Percentiles rank a stretch among this genome's conserved stretches.
phyloP scores from a whole-genome alignment of 108 stramenopile species.

The Discostella stelligeroides region DNA sequence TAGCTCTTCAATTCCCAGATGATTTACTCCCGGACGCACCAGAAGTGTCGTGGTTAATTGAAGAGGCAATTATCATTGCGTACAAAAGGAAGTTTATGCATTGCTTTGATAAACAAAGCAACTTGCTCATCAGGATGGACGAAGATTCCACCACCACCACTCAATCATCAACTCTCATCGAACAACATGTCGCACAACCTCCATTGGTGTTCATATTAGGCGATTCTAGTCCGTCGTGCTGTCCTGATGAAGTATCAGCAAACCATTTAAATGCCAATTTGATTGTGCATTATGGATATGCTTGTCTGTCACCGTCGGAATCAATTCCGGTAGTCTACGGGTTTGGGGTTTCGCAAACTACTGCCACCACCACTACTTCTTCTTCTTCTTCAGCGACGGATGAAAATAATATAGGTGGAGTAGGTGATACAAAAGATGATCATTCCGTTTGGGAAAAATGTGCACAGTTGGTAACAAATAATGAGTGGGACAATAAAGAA shows the following conservation, averaged over 20 bases:
- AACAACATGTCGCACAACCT: slow-evolving; percentile 16
- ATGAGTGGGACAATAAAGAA: slow-evolving; percentile 22
- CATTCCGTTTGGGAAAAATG: slow-evolving; percentile 23
- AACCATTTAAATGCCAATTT: slow-evolving; percentile 91
- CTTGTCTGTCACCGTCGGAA: slow-evolving; percentile 71
- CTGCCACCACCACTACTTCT: no score
- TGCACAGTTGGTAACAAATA: slow-evolving; percentile 16
- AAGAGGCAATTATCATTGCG: slow-evolving; percentile 49
- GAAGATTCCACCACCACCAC: background rate
- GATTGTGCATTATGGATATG: slow-evolving; percentile 92
- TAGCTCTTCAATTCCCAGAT: slow-evolving; percentile 92
- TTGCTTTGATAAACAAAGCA: background rate
- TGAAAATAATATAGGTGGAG: slow-evolving; percentile 34
- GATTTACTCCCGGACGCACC: slow-evolving; percentile 77
- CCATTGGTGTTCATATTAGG: slow-evolving; percentile 91
- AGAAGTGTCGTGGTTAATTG: slow-evolving; percentile 72
- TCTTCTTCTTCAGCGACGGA: no score
- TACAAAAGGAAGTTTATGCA: slow-evolving; percentile 36
- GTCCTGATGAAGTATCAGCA: slow-evolving; percentile 94
- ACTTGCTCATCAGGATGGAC: slow-evolving; percentile 4
- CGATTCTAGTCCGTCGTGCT: slow-evolving; percentile 93
- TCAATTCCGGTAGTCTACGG: slow-evolving; percentile 70
- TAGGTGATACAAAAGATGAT: slow-evolving; percentile 23
- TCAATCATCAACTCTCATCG: slow-evolving; percentile 11
- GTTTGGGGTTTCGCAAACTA: slow-evolving; percentile 59